These are phyloP conservation scores for Penicillium sp. DNA, from an alignment of 2,329 filamentous ascomycete genomes.

Conservation along the genomic window DNA sequence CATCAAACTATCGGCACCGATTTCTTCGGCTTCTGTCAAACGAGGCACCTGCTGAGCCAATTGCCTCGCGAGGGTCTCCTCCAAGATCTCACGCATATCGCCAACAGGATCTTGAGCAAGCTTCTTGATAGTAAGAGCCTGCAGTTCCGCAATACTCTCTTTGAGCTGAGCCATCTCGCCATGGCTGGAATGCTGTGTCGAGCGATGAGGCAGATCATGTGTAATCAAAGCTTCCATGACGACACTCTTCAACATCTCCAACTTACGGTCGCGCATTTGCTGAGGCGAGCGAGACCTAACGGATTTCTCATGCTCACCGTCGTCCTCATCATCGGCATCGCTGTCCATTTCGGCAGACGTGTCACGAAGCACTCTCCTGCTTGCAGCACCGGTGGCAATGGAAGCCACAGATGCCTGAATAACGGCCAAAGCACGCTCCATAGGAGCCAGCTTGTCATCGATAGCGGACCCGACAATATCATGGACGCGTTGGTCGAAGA, in stretches of 20 bases:
- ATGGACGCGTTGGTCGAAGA: slow-evolving; percentile 89
- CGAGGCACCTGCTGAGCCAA: slow-evolving; percentile 50
- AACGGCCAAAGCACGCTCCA: slow-evolving; percentile 70
- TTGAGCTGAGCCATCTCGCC: slow-evolving; percentile 38
- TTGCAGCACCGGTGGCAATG: slow-evolving; percentile 54
- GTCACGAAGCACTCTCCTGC: slow-evolving; percentile 58
- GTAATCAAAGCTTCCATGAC: slow-evolving; percentile 61
- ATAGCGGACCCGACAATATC: slow-evolving; percentile 74
- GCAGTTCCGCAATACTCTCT: slow-evolving; percentile 36
- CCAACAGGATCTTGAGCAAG: slow-evolving; percentile 39
- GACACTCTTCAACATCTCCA: slow-evolving; percentile 71
- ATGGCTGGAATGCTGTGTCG: slow-evolving; percentile 24
- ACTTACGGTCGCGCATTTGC: slow-evolving; percentile 60
- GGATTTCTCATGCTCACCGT: slow-evolving; percentile 54
- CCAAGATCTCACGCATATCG: slow-evolving; percentile 58
- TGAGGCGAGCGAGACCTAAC: slow-evolving; percentile 71
- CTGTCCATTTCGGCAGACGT: slow-evolving; percentile 69
- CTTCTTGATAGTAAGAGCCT: slow-evolving; percentile 38
- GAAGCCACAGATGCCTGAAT: slow-evolving; percentile 67
- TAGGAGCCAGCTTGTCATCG: slow-evolving; percentile 68
- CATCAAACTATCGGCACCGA: slow-evolving; percentile 47
- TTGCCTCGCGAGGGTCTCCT: slow-evolving; percentile 57
- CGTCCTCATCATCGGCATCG: slow-evolving; percentile 92
- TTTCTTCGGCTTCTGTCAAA: slow-evolving; percentile 50
- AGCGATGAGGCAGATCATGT: slow-evolving; percentile 34